These are phyloP conservation scores for Antitrichia curtipendula DNA, from an alignment of 225 moss, liverwort and hornwort genomes.

Conservation along the genomic window DNA sequence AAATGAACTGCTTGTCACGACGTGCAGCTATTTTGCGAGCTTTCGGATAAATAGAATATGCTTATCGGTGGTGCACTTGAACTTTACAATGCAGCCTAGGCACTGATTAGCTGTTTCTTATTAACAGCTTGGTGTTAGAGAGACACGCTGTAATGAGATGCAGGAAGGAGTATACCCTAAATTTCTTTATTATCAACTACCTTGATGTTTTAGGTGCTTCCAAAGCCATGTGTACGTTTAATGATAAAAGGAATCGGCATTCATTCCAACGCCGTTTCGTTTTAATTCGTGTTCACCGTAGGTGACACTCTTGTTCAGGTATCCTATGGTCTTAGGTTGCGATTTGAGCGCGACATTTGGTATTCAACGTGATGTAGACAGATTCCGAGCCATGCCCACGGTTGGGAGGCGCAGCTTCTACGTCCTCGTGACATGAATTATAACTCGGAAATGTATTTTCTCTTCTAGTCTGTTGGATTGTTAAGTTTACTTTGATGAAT, in stretches of 20 bases:
- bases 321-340: not conserved
- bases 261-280: not conserved
- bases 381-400: not conserved
- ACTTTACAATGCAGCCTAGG: not conserved
- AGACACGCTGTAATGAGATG: not conserved
- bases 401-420: not conserved
- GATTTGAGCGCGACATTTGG: not conserved
- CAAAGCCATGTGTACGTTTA: not conserved
- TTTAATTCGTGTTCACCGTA: not conserved
- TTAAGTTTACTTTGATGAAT: not conserved
- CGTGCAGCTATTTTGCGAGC: not conserved
- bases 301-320: not conserved
- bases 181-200: not conserved
- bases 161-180: not conserved
- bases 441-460: not conserved
- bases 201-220: not conserved
- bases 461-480: not conserved
- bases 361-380: not conserved
- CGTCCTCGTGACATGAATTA: not conserved
- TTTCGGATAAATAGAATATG: not conserved
- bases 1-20: not conserved
- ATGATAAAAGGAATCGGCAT: not conserved
- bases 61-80: not conserved
- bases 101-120: not conserved
- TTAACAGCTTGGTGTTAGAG: not conserved